These are phyloP conservation scores for Lichenothelia convexa DNA, from an alignment of 495 filamentous ascomycete genomes.

Conservation along the genomic window DNA sequence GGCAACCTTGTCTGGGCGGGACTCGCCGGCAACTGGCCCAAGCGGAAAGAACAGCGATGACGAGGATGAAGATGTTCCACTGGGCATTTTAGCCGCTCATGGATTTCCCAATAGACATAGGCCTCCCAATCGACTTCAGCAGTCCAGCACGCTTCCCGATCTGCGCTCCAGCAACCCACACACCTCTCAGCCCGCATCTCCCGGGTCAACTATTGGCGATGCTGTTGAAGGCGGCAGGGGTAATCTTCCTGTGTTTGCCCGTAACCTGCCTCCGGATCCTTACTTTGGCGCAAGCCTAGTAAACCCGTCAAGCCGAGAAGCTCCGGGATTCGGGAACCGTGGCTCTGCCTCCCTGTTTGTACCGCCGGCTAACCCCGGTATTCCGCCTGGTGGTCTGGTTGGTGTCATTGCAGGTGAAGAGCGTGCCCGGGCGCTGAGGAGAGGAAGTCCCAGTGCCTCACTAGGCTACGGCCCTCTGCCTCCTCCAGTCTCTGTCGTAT, in stretches of 20 bases:
- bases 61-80: constrained; percentile 35
- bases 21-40: constrained; percentile 7
- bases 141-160: constrained; percentile 46
- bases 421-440: constrained; percentile 51
- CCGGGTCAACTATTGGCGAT: constrained; percentile 20
- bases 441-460: constrained; percentile 57
- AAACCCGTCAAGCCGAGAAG: constrained; percentile 55
- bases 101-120: constrained; percentile 77
- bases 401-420: constrained; percentile 85
- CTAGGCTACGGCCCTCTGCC: constrained; percentile 25
- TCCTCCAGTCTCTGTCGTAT: too few relatives aligned
- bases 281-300: constrained; percentile 73
- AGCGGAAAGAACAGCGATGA: constrained; percentile 18
- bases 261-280: constrained; percentile 72
- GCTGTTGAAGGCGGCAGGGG: constrained; percentile 24
- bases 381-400: constrained; percentile 52
- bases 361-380: constrained; percentile 18
- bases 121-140: constrained; percentile 53
- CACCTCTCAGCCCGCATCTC: constrained; percentile 25
- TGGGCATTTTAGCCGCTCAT: constrained; percentile 78
- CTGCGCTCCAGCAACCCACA: constrained; percentile 28
- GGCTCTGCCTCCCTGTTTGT: constrained; percentile 41
- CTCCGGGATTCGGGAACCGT: constrained; percentile 40
- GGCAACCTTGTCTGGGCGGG: constrained; percentile 2
- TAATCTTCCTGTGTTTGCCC: constrained; percentile 65